Evolutionary conservation across 768 basidiomycete genomes (phyloP), one percentile per base, ranked within the genome.

Genomic region (Galerina sulciceps): DNA sequence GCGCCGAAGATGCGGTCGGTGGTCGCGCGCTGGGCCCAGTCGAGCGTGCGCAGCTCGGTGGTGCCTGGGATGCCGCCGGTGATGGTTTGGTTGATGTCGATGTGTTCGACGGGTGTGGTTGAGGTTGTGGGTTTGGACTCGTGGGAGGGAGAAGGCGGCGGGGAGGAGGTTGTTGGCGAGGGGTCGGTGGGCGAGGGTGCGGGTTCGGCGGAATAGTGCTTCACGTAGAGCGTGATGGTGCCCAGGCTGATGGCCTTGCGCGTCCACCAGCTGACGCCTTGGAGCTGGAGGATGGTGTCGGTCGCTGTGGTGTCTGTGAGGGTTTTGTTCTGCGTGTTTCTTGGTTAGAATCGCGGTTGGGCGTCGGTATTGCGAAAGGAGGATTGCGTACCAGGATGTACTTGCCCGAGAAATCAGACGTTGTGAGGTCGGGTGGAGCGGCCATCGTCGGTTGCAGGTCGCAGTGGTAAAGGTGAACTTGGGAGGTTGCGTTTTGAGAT

Each of bases 211-310:
- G n/a, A 86, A 75, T 80, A 84, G 67, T 93, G 90, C 56, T 84
- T 88, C 65, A 91, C 69, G 46, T 53, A 57, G 40, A 91, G 81
- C n/a, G 85, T 88, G 46, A 93, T 65, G n/a, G 82, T 85, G 38
- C 81, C 86, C 22, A 76, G 23, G 22, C 68, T 57, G 66, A 93
- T 91, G 20, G 81, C 80, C 55, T 80, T 85, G 61, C 91, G 84
- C 62, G 77, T 88, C 45, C 86, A 58, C 91, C 91, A 93, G 38
- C 86, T 69, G 31, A 93, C 79, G 49, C 91, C 91, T 69, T 93
- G 91, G 1, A 88, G 76, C 23, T 70, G 68, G 41, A 93, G 84
- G 59, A 93, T 86, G 20, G 77, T 77, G 54, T 91, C 90, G 3
- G 80, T 43, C 79, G 35, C 62, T 58, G 35, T 67, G 63, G 26